Evolutionary conservation across 768 basidiomycete species (phyloP).

Genomic region (Lactarius indigo): DNA sequence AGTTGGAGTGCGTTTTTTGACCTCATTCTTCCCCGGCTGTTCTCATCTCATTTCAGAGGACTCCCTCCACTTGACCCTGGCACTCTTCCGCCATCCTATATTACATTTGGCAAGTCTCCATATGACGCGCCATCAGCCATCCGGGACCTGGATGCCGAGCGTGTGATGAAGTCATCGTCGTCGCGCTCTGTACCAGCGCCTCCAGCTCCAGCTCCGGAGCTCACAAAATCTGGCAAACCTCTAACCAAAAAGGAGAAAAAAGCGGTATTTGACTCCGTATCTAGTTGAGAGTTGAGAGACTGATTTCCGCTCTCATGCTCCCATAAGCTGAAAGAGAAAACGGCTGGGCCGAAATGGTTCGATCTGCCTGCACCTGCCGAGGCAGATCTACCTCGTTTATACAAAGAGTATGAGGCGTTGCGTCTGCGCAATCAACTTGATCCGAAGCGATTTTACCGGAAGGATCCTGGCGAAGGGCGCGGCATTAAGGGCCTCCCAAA

Average conservation of each 20-base stretch:
- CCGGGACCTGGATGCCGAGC: conserved; percentile 60
- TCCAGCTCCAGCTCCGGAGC: conserved; percentile 58
- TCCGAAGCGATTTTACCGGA: conserved; percentile 87
- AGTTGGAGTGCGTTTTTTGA: conserved; percentile 36
- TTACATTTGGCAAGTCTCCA: conserved; percentile 46
- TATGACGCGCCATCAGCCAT: conserved; percentile 45
- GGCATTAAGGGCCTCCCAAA: conserved; percentile 83
- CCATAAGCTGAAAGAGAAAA: conserved; percentile 61
- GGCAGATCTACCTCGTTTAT: conserved; percentile 70
- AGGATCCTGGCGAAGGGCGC: conserved; percentile 81
- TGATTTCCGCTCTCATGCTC: background rate
- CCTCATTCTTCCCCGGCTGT: conserved; percentile 5
- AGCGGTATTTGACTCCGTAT: conserved; percentile 45
- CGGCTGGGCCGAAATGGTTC: conserved; percentile 82
- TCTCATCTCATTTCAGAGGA: conserved; percentile 37
- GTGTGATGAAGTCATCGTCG: conserved; percentile 49
- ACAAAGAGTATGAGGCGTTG: conserved; percentile 85
- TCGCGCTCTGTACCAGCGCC: conserved; percentile 50
- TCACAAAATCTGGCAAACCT: conserved; percentile 58
- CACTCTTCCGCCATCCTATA: conserved; percentile 58
- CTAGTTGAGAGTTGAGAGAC: background rate
- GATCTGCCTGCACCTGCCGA: conserved; percentile 81
- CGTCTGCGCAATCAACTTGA: conserved; percentile 85
- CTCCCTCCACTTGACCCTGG: conserved; percentile 68
- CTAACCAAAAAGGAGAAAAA: conserved; percentile 72